These are phyloP conservation scores for Lodderomyces jiufengensis DNA, from an alignment of 1,139 yeast genomes.

Conservation along the genomic window DNA sequence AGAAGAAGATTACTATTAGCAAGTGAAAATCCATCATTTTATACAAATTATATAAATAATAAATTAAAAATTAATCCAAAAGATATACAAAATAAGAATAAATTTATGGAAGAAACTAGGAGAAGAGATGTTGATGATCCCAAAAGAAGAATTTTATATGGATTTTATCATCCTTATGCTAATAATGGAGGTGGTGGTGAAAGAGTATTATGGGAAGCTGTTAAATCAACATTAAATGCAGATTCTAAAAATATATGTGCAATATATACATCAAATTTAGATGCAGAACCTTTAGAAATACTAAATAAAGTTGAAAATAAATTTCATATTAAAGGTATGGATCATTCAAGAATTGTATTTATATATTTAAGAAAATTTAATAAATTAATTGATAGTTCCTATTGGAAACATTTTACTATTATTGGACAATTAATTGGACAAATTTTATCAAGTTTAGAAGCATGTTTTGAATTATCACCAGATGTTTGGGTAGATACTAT, in stretches of 20 bases:
- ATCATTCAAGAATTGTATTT: slow-evolving; percentile 59
- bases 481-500: slow-evolving; percentile 94
- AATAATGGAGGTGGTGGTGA: slow-evolving; percentile 99
- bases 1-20: slow-evolving; percentile 56
- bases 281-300: slow-evolving; percentile 50
- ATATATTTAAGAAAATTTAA: slow-evolving; percentile 60
- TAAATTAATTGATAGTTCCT: slow-evolving; percentile 60
- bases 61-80: slow-evolving; percentile 33
- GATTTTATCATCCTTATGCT: slow-evolving; percentile 94
- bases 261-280: slow-evolving; percentile 71
- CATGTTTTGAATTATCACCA: slow-evolving; percentile 66
- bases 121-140: slow-evolving; percentile 38
- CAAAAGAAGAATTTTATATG: slow-evolving; percentile 50
- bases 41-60: slow-evolving; percentile 42
- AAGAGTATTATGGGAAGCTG: slow-evolving; percentile 93
- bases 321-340: slow-evolving; percentile 56
- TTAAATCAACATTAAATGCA: slow-evolving; percentile 59
- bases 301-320: slow-evolving; percentile 55
- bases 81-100: slow-evolving; percentile 24
- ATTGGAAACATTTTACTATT: slow-evolving; percentile 80
- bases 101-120: slow-evolving; percentile 28
- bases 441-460: slow-evolving; percentile 63
- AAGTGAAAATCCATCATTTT: slow-evolving; percentile 44
- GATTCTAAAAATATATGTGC: slow-evolving; percentile 57
- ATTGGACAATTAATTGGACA: slow-evolving; percentile 88